Conservation (phyloP, 176 grass and related monocot species). For the Oryza meyeriana region DNA sequence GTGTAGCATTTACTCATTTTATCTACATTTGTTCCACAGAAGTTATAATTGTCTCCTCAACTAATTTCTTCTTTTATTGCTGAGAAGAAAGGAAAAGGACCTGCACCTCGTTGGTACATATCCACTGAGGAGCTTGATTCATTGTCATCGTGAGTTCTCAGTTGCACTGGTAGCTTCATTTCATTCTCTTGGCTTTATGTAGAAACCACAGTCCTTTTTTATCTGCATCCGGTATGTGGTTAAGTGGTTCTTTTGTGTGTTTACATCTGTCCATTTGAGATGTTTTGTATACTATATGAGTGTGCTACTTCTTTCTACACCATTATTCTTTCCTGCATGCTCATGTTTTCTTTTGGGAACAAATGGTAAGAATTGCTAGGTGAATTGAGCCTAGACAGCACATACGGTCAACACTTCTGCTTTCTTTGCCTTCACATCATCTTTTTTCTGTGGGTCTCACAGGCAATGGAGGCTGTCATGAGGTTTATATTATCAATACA, state of each 20-base stretch:
- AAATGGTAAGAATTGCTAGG: not conserved
- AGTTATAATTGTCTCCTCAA: not conserved
- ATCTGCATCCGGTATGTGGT: not conserved
- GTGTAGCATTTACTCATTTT: conserved; percentile 11
- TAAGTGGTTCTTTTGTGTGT: conserved; percentile 9
- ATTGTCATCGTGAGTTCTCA: conserved; percentile 68
- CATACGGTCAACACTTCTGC: not conserved
- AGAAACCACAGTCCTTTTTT: not conserved
- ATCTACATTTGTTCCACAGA: conserved; percentile 4
- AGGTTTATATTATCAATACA: conserved; percentile 13
- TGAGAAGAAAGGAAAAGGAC: conserved; percentile 67
- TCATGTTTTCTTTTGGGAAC: conserved; percentile 9
- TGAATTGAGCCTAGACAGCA: not conserved
- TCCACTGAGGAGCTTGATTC: conserved; percentile 77
- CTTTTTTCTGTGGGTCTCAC: not conserved
- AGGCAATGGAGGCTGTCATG: not conserved
- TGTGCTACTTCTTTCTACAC: not conserved
- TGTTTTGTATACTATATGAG: not conserved
- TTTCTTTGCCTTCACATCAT: conserved; percentile 4
- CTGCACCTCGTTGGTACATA: conserved; percentile 83
- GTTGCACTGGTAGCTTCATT: not conserved
- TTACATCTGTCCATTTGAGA: not conserved
- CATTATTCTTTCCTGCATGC: not conserved
- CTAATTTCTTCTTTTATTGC: conserved; percentile 35
- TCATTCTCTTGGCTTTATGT: conserved; percentile 13